Evolutionary conservation across 2,329 filamentous ascomycete genomes (phyloP).

Genomic region (Anisogramma anomala): DNA sequence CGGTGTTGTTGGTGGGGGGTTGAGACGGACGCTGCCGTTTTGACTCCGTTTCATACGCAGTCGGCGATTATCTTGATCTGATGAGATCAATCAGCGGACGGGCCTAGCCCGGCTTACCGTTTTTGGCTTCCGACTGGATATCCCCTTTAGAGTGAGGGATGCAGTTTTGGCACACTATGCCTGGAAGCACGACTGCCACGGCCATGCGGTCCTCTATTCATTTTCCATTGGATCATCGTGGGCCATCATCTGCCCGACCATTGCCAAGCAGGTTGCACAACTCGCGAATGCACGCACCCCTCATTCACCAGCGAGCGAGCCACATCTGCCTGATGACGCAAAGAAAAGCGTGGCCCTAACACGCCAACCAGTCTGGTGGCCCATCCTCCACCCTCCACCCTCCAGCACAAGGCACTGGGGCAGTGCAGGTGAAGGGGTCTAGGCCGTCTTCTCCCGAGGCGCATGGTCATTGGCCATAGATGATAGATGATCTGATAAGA

Average conservation of each 20-base stretch:
- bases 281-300: neutral
- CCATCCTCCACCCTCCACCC: neutral
- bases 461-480: slow-evolving; percentile 16
- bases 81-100: slow-evolving; percentile 34
- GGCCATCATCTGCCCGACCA: too few species aligned
- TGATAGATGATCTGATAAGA: slow-evolving; percentile 21
- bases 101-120: neutral
- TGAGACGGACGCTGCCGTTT: slow-evolving; percentile 10
- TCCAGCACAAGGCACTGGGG: neutral
- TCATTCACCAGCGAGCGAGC: neutral
- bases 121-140: slow-evolving; percentile 1
- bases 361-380: neutral
- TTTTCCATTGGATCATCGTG: neutral
- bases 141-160: neutral
- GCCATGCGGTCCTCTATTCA: neutral
- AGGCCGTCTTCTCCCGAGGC: neutral
- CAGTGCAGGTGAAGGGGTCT: neutral
- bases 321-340: neutral
- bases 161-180: too few species aligned
- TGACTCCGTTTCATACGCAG: slow-evolving; percentile 23
- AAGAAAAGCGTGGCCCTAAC: neutral
- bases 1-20: neutral
- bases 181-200: too few species aligned
- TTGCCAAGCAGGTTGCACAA: too few species aligned
- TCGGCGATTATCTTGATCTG: slow-evolving; percentile 42